These are phyloP conservation scores for Bidens hawaiensis DNA, from an alignment of 140 eudicot species.

Conservation along the genomic window DNA sequence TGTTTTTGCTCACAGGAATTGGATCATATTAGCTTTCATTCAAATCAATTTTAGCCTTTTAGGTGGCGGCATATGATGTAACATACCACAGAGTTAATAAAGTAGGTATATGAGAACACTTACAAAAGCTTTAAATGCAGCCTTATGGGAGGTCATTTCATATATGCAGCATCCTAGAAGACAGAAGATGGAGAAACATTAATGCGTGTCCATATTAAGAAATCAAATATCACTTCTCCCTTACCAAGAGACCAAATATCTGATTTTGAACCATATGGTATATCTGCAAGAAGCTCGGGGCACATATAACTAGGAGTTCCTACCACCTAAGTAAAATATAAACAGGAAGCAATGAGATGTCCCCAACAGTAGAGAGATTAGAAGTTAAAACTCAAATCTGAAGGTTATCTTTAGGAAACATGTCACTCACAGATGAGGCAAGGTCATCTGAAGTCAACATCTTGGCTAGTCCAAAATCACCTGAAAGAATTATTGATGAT, in stretches of 20 bases:
- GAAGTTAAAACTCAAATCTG: slow-evolving; percentile 8
- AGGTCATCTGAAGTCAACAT: slow-evolving; percentile 92
- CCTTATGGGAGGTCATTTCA: slow-evolving; percentile 89
- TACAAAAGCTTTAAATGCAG: slow-evolving; percentile 99
- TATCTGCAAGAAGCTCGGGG: slow-evolving; percentile 99
- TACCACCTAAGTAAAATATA: slow-evolving; percentile 54
- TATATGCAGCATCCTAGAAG: slow-evolving; percentile 90
- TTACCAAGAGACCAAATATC: slow-evolving; percentile 98
- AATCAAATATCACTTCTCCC: slow-evolving; percentile 13
- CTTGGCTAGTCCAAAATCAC: slow-evolving; percentile 99
- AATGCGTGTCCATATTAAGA: slow-evolving; percentile 6
- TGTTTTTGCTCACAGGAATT: not conserved
- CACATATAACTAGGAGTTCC: slow-evolving; percentile 99
- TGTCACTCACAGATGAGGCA: slow-evolving; percentile 83
- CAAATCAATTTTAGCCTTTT: not conserved
- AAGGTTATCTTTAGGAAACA: slow-evolving; percentile 2
- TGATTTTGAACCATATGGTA: slow-evolving; percentile 97
- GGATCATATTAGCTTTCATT: not conserved
- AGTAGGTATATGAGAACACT: slow-evolving; percentile 31
- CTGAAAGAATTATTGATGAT: slow-evolving; percentile 32
- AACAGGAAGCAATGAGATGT: slow-evolving; percentile 9
- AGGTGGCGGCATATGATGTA: slow-evolving; percentile 1
- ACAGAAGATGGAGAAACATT: slow-evolving; percentile 11
- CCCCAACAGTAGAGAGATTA: not conserved
- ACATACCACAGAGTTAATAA: slow-evolving; percentile 6